Evolutionary conservation across 805 yeast genomes (phyloP).

Genomic region (Cyberlindnera lachancei): DNA sequence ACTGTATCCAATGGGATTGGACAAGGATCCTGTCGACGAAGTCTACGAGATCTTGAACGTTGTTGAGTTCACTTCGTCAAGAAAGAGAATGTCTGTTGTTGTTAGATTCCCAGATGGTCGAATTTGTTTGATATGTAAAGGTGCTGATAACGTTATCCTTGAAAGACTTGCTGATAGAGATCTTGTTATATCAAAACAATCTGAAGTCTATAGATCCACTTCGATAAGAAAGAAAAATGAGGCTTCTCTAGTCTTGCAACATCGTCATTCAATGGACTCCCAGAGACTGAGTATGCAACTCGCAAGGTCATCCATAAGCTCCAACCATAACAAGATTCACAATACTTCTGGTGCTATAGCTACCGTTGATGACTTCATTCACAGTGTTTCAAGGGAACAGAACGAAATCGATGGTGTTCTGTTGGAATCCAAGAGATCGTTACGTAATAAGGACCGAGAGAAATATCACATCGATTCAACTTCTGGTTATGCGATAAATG

Average conservation of each 20-base stretch:
- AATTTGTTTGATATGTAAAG: slow-evolving; percentile 79
- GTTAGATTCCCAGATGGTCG: slow-evolving; percentile 70
- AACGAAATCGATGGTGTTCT: slow-evolving; percentile 49
- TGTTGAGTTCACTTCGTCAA: slow-evolving; percentile 77
- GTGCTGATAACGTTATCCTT: slow-evolving; percentile 87
- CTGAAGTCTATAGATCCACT: slow-evolving; percentile 52
- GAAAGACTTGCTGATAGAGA: slow-evolving; percentile 58
- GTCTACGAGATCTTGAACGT: slow-evolving; percentile 68
- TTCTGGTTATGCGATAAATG: slow-evolving; percentile 38
- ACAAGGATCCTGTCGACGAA: slow-evolving; percentile 53
- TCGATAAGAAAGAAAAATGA: slow-evolving; percentile 64
- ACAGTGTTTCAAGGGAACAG: slow-evolving; percentile 35
- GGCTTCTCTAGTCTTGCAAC: slow-evolving; percentile 64
- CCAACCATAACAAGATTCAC: slow-evolving; percentile 6
- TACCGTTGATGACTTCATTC: slow-evolving; percentile 45
- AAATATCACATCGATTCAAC: slow-evolving; percentile 33
- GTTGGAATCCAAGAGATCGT: slow-evolving; percentile 44
- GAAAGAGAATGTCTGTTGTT: slow-evolving; percentile 93
- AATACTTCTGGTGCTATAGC: slow-evolving; percentile 23
- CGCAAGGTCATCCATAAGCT: slow-evolving; percentile 24
- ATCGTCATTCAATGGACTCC: slow-evolving; percentile 40
- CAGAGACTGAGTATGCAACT: slow-evolving; percentile 27
- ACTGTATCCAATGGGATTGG: slow-evolving; percentile 79
- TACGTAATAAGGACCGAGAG: slow-evolving; percentile 51
- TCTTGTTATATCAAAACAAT: slow-evolving; percentile 54